These are phyloP conservation scores for Hippophae tibetana DNA, from an alignment of 306 rosid genomes.

Conservation along the genomic window DNA sequence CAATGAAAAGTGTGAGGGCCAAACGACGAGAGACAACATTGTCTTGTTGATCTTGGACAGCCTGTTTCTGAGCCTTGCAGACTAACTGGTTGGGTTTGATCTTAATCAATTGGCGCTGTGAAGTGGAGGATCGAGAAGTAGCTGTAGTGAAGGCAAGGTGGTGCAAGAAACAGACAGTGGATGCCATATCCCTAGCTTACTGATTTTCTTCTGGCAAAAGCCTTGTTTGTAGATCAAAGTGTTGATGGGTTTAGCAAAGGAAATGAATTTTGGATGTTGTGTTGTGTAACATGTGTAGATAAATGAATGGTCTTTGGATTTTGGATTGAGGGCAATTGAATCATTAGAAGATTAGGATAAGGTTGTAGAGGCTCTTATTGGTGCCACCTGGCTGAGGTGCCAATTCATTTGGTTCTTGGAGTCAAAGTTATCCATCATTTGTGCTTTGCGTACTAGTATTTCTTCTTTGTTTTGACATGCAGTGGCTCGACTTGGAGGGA, in stretches of 20 bases:
- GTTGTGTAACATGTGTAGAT: conserved; percentile 25
- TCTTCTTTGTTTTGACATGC: too few species aligned
- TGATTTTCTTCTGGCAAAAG: background rate
- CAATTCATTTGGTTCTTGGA: background rate
- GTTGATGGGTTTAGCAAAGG: conserved; percentile 8
- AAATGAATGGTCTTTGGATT: conserved; percentile 32
- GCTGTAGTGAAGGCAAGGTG: conserved; percentile 58
- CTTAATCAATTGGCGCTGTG: conserved; percentile 43
- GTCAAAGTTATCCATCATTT: background rate
- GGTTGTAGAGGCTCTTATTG: conserved; percentile 39
- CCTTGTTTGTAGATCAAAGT: background rate
- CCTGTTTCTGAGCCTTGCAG: conserved; percentile 79
- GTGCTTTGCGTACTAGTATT: too few species aligned
- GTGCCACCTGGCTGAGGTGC: conserved; percentile 37
- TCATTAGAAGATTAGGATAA: conserved; percentile 49
- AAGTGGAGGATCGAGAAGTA: conserved; percentile 27
- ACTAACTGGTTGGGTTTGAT: conserved; percentile 47
- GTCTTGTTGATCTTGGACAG: conserved; percentile 29
- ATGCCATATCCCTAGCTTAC: conserved; percentile 45
- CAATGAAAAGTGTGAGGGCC: conserved; percentile 76
- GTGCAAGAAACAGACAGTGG: conserved; percentile 77
- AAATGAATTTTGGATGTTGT: conserved; percentile 20
- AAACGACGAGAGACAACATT: conserved; percentile 57
- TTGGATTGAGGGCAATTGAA: conserved; percentile 32
- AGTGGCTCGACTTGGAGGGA: too few species aligned